A percentile compares a stretch with the other conserved stretches of the same genome.
These are phyloP conservation scores for Serendipita sp. DNA, from an alignment of 768 basidiomycete species.

Conservation along the genomic window DNA sequence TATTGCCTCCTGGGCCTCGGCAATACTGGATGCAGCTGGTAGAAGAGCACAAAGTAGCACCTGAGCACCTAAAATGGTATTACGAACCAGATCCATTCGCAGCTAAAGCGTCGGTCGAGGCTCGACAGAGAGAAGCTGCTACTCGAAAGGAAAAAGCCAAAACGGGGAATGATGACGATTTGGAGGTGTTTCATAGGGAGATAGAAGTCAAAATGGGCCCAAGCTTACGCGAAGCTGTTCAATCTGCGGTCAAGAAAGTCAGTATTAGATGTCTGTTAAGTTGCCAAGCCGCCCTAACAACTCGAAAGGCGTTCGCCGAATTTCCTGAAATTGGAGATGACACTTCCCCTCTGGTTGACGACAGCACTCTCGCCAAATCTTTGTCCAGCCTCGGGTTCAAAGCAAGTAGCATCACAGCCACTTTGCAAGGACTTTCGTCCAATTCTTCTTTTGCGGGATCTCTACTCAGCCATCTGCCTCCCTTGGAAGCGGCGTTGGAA, in stretches of 20 bases:
- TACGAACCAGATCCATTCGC: constrained; percentile 77
- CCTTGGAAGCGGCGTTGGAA: constrained; percentile 67
- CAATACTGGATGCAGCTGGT: constrained; percentile 77
- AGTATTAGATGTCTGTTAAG: constrained; percentile 8
- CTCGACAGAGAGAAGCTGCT: constrained; percentile 43
- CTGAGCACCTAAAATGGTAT: constrained; percentile 69
- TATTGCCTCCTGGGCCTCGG: constrained; percentile 68
- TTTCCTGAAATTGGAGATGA: constrained; percentile 31
- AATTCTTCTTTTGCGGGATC: constrained; percentile 44
- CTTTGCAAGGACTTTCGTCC: constrained; percentile 38
- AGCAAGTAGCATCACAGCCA: constrained; percentile 19
- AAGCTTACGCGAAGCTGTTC: constrained; percentile 59
- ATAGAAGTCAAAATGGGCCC: constrained; percentile 74
- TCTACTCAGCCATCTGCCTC: constrained; percentile 40
- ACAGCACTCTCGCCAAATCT: constrained; percentile 21
- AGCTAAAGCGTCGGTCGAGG: constrained; percentile 49
- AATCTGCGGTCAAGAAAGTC: constrained; percentile 66
- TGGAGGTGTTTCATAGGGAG: constrained; percentile 19
- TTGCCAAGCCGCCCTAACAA: not conserved
- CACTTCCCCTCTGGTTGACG: constrained; percentile 22
- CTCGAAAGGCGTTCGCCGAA: constrained; percentile 32
- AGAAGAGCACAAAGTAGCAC: constrained; percentile 47
- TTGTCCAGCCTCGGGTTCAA: constrained; percentile 46
- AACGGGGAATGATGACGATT: constrained; percentile 19
- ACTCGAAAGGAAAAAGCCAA: constrained; percentile 28